Conservation (phyloP, 768 basidiomycete species). For the Phallus indusiatus region DNA sequence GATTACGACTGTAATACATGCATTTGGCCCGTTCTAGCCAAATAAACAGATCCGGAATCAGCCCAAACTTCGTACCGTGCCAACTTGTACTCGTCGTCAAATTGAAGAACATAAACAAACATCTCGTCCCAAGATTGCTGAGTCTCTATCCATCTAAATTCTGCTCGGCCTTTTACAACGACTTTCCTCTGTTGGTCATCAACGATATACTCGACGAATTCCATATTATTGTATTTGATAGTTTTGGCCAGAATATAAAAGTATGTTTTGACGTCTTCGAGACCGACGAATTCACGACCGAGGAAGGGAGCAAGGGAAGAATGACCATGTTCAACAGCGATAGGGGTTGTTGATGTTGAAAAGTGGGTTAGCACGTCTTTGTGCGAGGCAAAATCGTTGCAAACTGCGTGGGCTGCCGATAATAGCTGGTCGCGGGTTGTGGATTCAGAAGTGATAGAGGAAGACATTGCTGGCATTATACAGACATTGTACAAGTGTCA, state of each 20-base stretch:
- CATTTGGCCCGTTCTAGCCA: constrained; percentile 44
- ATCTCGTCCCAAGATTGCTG: constrained; percentile 47
- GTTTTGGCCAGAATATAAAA: constrained; percentile 37
- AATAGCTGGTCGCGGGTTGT: constrained; percentile 8
- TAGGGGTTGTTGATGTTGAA: constrained; percentile 33
- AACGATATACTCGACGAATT: constrained; percentile 46
- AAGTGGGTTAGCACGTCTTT: constrained; percentile 41
- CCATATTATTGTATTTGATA: constrained; percentile 42
- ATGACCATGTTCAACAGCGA: constrained; percentile 48
- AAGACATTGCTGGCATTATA: neutral
- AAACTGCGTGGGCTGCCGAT: constrained; percentile 37
- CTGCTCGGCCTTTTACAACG: constrained; percentile 43
- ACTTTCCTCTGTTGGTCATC: constrained; percentile 42
- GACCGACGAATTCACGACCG: constrained; percentile 39
- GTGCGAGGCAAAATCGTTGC: constrained; percentile 41
- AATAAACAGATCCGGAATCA: constrained; percentile 55
- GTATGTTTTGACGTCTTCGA: constrained; percentile 35
- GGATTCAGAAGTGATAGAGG: neutral
- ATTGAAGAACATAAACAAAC: constrained; percentile 51
- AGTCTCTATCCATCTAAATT: constrained; percentile 48
- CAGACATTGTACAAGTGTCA: too few species aligned
- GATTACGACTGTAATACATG: constrained; percentile 9
- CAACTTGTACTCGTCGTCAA: constrained; percentile 48
- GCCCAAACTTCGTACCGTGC: constrained; percentile 58
- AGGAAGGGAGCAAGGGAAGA: constrained; percentile 49